A percentile compares a stretch with the other conserved stretches of the same genome.
These are phyloP conservation scores for Komagataella phaffii DNA, from an alignment of 805 yeast species.

Conservation along the genomic window DNA sequence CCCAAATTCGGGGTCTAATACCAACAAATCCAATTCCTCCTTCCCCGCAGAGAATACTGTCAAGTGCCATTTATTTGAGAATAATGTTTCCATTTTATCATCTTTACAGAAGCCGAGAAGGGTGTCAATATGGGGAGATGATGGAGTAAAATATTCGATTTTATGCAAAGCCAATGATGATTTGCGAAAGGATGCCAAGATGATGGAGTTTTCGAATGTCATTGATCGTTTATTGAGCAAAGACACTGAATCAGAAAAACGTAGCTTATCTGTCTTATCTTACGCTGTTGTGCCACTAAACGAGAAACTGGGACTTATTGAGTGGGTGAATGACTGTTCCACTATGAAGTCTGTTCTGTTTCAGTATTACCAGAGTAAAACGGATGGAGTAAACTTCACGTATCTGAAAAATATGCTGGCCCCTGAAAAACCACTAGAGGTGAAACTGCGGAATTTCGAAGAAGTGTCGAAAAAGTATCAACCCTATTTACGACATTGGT, in stretches of 20 bases:
- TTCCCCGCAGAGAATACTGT: constrained; percentile 25
- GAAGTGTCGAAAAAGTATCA: constrained; percentile 25
- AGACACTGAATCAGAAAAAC: constrained; percentile 59
- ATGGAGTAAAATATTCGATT: constrained; percentile 60
- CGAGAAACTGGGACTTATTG: constrained; percentile 82
- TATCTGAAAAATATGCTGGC: constrained; percentile 10
- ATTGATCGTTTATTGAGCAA: constrained; percentile 59
- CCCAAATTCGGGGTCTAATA: constrained; percentile 19
- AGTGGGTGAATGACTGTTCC: constrained; percentile 68
- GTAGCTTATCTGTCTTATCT: constrained; percentile 60
- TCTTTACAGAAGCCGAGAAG: constrained; percentile 86
- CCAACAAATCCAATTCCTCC: constrained; percentile 4
- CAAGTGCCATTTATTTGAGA: constrained; percentile 51
- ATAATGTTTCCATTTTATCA: constrained; percentile 52
- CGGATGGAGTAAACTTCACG: constrained; percentile 13
- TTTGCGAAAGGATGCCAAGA: constrained; percentile 86
- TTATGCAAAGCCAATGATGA: constrained; percentile 85
- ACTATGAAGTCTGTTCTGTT: constrained; percentile 55
- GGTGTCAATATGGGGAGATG: constrained; percentile 61
- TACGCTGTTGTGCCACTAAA: constrained; percentile 84
- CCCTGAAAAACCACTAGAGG: constrained; percentile 13
- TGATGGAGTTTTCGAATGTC: constrained; percentile 83
- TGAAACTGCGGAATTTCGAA: constrained; percentile 22
- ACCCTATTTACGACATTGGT: constrained; percentile 81
- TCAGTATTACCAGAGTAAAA: constrained; percentile 11